Percentiles rank a stretch among this genome's conserved stretches.
Conservation (phyloP, 345 rosid genomes). For the Gossypium turneri region DNA sequence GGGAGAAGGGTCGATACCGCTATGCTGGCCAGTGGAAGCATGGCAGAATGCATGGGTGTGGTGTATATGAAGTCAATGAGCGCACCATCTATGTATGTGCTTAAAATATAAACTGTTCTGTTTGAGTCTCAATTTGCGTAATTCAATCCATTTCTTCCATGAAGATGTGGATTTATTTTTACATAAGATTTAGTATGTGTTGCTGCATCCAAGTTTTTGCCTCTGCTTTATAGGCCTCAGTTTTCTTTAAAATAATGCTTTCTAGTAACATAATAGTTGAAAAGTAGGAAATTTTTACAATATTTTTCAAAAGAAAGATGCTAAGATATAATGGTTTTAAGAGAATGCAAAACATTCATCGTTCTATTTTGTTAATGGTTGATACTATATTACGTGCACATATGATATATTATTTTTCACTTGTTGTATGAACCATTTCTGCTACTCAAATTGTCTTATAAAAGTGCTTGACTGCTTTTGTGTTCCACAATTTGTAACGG, state of each 20-base stretch:
- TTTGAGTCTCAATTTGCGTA: constrained; percentile 1
- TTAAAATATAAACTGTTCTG: constrained; percentile 9
- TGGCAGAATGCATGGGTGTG: constrained; percentile 93
- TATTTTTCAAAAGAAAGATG: constrained; percentile 1
- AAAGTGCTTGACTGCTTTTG: background rate
- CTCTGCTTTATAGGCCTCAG: background rate
- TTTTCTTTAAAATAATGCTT: constrained; percentile 6
- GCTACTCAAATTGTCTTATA: background rate
- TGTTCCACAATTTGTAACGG: constrained; percentile 16
- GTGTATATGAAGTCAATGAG: constrained; percentile 82
- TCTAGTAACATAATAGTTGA: background rate
- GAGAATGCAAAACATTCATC: background rate
- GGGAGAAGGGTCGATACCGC: constrained; percentile 92
- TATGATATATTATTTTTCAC: background rate
- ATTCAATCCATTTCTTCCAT: background rate
- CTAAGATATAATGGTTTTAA: background rate
- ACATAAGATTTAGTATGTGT: background rate
- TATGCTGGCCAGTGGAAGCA: constrained; percentile 98
- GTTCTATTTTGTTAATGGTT: background rate
- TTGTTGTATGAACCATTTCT: background rate
- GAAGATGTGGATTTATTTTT: background rate
- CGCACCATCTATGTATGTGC: constrained; percentile 53
- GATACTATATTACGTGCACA: background rate
- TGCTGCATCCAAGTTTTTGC: background rate
- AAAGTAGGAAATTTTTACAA: background rate